phyloP scores from a whole-genome alignment of 192 early-diverging fungal genomes.

The Backusella australiensis region DNA sequence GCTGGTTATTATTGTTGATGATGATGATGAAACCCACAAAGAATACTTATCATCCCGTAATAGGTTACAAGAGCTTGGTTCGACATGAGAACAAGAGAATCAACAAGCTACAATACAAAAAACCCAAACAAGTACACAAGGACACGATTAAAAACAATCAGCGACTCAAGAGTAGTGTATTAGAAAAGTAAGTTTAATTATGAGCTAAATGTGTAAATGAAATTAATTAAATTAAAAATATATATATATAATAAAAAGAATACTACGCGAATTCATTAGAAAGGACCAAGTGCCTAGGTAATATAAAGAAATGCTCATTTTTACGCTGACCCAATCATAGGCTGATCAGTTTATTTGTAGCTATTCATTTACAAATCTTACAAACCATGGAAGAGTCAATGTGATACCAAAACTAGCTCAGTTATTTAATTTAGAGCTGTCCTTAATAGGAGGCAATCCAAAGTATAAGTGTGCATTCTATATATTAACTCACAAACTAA shows the following conservation, averaged over 20 bases:
- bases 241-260: neutral
- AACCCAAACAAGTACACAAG: neutral
- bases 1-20: neutral
- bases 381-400: neutral
- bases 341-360: neutral
- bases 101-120: neutral
- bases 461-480: neutral
- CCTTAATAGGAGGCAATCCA: slow-evolving; percentile 1
- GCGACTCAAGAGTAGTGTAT: neutral
- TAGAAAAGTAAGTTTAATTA: slow-evolving; percentile 2
- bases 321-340: neutral
- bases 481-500: no score
- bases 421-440: slow-evolving; percentile 3
- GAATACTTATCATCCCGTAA: neutral
- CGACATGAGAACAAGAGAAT: neutral
- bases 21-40: neutral
- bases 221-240: neutral
- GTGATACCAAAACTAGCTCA: slow-evolving; percentile 10
- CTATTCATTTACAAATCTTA: slow-evolving; percentile 1
- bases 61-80: neutral
- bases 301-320: neutral
- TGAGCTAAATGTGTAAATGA: neutral
- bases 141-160: neutral
- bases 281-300: neutral
- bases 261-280: slow-evolving; percentile 7